Conservation (phyloP, 805 yeast species). For the Lipomyces anomalus region DNA sequence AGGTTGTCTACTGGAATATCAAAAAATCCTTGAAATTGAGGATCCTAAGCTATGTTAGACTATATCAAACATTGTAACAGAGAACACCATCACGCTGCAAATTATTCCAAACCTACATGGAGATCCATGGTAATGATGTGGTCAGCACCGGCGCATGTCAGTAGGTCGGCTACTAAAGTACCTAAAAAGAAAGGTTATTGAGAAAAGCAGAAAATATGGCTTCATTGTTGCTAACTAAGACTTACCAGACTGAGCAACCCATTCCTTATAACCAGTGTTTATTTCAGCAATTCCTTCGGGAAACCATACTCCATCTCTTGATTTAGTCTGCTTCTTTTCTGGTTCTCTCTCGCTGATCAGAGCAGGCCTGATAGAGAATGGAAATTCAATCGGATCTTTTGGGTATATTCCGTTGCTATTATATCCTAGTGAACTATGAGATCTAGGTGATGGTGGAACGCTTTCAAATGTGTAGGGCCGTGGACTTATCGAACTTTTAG, state of each 20-base stretch:
- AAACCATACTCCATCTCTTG: slow-evolving; percentile 3
- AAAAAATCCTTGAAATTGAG: slow-evolving; percentile 96
- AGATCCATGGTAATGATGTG: slow-evolving; percentile 96
- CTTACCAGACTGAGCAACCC: slow-evolving; percentile 84
- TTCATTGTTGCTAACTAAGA: neutral
- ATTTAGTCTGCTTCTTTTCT: no score
- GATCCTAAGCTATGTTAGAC: slow-evolving; percentile 44
- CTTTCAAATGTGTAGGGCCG: slow-evolving; percentile 43
- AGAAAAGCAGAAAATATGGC: no score
- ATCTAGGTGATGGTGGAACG: slow-evolving; percentile 36
- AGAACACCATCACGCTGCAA: neutral
- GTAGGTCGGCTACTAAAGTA: slow-evolving; percentile 77
- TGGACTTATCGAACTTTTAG: slow-evolving; percentile 30
- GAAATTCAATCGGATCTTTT: slow-evolving; percentile 3
- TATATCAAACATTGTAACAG: neutral
- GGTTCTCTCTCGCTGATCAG: neutral
- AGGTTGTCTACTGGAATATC: slow-evolving; percentile 94
- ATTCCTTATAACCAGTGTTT: slow-evolving; percentile 74
- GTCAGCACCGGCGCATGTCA: slow-evolving; percentile 92
- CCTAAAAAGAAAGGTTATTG: no score
- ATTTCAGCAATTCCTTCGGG: slow-evolving; percentile 23
- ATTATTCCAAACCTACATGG: slow-evolving; percentile 39
- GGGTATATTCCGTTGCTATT: neutral
- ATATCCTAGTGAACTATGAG: slow-evolving; percentile 10
- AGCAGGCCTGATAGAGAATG: neutral